A percentile compares a stretch with the other conserved stretches of the same genome.
These are phyloP conservation scores for Astrothelium macrocarpum DNA, from an alignment of 495 filamentous ascomycete genomes.

Conservation along the genomic window DNA sequence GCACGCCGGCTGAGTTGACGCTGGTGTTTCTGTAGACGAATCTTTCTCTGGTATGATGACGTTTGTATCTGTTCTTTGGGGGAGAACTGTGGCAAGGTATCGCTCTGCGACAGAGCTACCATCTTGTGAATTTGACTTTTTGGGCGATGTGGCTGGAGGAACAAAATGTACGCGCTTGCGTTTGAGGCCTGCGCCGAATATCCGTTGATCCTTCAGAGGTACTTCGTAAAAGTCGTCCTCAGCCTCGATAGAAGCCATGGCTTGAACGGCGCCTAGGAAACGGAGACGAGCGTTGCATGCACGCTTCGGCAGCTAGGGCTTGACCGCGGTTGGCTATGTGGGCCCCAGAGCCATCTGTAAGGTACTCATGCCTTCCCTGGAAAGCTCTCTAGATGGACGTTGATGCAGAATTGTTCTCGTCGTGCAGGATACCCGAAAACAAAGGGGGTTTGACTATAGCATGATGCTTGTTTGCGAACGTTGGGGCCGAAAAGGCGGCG, in stretches of 20 bases:
- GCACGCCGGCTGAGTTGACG: constrained; percentile 33
- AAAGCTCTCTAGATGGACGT: not conserved
- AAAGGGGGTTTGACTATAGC: not conserved
- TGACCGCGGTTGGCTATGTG: not conserved
- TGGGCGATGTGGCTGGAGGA: constrained; percentile 44
- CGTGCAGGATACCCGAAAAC: not conserved
- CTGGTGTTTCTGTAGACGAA: not conserved
- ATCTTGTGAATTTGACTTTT: constrained; percentile 8
- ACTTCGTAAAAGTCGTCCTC: constrained; percentile 52
- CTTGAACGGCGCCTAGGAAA: not conserved
- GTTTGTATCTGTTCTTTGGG: constrained; percentile 21
- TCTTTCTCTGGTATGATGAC: constrained; percentile 4
- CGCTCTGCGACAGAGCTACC: constrained; percentile 43
- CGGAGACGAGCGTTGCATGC: not conserved
- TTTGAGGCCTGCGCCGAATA: constrained; percentile 72
- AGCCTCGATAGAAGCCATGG: not conserved
- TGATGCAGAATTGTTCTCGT: not conserved
- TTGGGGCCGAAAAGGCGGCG: too few species aligned
- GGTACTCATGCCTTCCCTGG: not conserved
- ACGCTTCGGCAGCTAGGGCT: not conserved
- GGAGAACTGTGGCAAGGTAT: constrained; percentile 61
- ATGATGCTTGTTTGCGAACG: not conserved
- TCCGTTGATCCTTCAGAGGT: constrained; percentile 60
- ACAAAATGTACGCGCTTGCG: constrained; percentile 75
- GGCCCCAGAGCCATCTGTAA: not conserved